Evolutionary conservation across 1,284 basidiomycete species (phyloP), one percentile per base, ranked within the genome.

Genomic region (Ganoderma leucocontextum): DNA sequence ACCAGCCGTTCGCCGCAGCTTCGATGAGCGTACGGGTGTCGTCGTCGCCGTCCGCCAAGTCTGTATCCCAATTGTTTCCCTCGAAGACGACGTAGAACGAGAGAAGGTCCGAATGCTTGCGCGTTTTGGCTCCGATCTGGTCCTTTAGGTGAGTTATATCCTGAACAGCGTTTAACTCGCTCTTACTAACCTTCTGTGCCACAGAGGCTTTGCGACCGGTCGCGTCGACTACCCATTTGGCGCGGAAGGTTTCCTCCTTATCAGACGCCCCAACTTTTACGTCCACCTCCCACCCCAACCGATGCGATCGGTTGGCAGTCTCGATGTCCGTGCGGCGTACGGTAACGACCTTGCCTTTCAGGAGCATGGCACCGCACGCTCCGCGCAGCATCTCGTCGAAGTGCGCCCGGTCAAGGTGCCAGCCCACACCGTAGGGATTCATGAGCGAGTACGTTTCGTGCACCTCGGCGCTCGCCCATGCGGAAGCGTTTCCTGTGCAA

Each of bases 21-120:
- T 82, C 81, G 52, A 82, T 80, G 3, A 82, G 70, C 7, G 80
- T 81, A 12, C 78, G 78, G 44, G 70, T 62, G 72, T 80, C 81
- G 15, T 63, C 63, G 68, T 80, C 80, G 22, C 47, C 22, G 12
- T 67, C 29, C 15, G 29, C 38, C 2, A 3, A 10, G 12, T 55
- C 35, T 55, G 53, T 22, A 66, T 61, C 19, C 67, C 61, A 13
- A 68, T 65, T 2, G 70, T 47, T 8, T 60, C 15, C 41, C 15
- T 64, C 64, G 69, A 81, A 80, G 13, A 81, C 61, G 41, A 74
- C 68, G 69, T 80, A 80, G 70, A 80, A 80, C 5, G 79, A 74
- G 39, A 81, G 73, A 10, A 81, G 74, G 36, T 70, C 66, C 63
- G 78, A 73, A n/a, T 65, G 61, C 38, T 76, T 78, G 41, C 74